Percentiles rank a stretch among this genome's conserved stretches.
These are phyloP conservation scores for Diospyros kaki DNA, from an alignment of 148 eudicot species.

Conservation along the genomic window DNA sequence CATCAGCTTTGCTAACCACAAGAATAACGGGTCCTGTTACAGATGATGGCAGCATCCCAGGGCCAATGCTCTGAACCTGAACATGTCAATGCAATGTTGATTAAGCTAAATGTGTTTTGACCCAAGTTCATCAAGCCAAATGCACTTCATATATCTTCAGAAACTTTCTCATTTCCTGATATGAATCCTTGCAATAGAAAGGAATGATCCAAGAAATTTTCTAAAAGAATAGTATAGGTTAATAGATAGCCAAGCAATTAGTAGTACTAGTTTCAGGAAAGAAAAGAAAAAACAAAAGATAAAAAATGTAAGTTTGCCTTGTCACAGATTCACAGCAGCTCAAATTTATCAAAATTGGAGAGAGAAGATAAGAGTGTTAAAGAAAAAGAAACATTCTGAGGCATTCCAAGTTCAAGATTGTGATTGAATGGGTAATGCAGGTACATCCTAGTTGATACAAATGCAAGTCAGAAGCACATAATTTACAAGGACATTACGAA, in stretches of 20 bases:
- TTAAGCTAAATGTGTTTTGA: constrained; percentile 2
- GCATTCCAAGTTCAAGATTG: no score
- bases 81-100: not conserved
- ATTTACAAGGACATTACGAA: not conserved
- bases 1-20: constrained; percentile 84
- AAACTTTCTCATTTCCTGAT: not conserved
- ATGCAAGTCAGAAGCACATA: not conserved
- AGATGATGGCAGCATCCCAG: constrained; percentile 74
- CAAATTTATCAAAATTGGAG: not conserved
- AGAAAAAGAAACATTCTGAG: not conserved
- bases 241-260: no score
- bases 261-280: not conserved
- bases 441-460: not conserved
- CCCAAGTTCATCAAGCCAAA: not conserved
- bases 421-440: not conserved
- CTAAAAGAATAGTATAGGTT: no score
- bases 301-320: not conserved
- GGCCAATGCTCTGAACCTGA: constrained; percentile 80
- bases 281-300: not conserved
- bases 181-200: not conserved
- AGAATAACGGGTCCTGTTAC: constrained; percentile 79
- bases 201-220: not conserved
- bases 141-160: not conserved
- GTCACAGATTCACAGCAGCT: no score
- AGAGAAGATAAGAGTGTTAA: not conserved